These are phyloP conservation scores for Obelidium mucronatum DNA, from an alignment of 192 early-diverging fungal species.

Conservation along the genomic window DNA sequence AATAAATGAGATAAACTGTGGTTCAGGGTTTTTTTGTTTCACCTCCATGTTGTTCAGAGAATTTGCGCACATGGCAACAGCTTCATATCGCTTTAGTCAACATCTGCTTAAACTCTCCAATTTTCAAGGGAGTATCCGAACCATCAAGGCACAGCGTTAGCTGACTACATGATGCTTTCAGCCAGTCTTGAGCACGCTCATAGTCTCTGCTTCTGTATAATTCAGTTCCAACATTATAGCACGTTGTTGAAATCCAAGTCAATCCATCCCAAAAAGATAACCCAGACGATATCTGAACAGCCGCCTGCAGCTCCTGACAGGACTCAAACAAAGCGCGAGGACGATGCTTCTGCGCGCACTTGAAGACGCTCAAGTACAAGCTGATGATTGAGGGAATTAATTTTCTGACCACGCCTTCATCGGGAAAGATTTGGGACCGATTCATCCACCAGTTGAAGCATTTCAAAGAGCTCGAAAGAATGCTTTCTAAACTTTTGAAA, in stretches of 20 bases:
- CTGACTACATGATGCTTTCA: neutral
- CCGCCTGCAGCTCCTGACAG: too few relatives aligned
- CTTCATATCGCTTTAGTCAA: conserved; percentile 56
- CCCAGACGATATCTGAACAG: conserved; percentile 39
- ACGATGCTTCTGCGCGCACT: too few relatives aligned
- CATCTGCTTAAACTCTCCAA: conserved; percentile 38
- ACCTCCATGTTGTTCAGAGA: conserved; percentile 32
- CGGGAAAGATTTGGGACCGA: too few relatives aligned
- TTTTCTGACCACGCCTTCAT: too few relatives aligned
- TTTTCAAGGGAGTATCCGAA: neutral
- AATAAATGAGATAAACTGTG: too few relatives aligned
- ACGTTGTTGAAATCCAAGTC: conserved; percentile 59
- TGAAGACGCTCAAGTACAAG: conserved; percentile 31
- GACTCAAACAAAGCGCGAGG: too few relatives aligned
- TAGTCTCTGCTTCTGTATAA: conserved; percentile 37
- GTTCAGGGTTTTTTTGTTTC: neutral
- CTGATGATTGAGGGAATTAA: neutral
- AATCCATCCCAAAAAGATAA: conserved; percentile 48
- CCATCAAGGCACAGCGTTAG: neutral
- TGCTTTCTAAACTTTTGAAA: neutral
- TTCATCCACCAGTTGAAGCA: conserved; percentile 22
- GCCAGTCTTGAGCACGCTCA: conserved; percentile 5
- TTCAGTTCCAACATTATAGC: conserved; percentile 55
- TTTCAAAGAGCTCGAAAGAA: neutral
- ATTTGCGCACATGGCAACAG: conserved; percentile 46